phyloP scores from a whole-genome alignment of 257 asterid genomes.

The Solanum lignicaule region DNA sequence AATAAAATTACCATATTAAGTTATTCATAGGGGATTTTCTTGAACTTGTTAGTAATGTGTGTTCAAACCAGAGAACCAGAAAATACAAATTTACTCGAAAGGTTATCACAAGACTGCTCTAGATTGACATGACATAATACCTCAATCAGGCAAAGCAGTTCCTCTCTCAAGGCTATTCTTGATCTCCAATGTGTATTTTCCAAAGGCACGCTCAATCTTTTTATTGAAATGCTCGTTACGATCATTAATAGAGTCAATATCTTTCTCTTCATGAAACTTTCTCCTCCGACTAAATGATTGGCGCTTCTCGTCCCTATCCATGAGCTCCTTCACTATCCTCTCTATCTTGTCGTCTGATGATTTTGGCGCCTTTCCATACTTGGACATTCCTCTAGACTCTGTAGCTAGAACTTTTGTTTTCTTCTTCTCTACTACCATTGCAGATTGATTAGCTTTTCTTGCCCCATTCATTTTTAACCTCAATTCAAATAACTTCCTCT shows the following conservation, averaged over 20 bases:
- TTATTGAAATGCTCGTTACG: slow-evolving; percentile 70
- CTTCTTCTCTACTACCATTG: slow-evolving; percentile 79
- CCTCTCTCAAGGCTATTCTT: slow-evolving; percentile 90
- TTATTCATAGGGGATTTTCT: no score
- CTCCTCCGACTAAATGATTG: slow-evolving; percentile 89
- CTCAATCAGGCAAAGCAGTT: slow-evolving; percentile 51
- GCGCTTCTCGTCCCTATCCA: slow-evolving; percentile 70
- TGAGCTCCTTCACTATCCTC: slow-evolving; percentile 80
- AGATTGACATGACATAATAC: not conserved
- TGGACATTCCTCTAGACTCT: no score
- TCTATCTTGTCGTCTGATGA: slow-evolving; percentile 61
- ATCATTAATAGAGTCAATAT: slow-evolving; percentile 72
- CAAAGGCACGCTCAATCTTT: slow-evolving; percentile 93
- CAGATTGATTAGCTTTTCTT: slow-evolving; percentile 85
- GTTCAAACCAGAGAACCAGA: no score
- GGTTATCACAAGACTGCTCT: not conserved
- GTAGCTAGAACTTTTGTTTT: slow-evolving; percentile 17
- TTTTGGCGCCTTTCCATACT: no score
- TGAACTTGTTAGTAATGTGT: no score
- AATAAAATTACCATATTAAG: no score
- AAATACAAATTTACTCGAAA: no score
- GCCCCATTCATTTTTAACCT: slow-evolving; percentile 38
- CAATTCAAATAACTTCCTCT: not conserved
- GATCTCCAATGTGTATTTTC: slow-evolving; percentile 85
- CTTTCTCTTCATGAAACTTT: slow-evolving; percentile 87